A percentile compares a stretch with the other conserved stretches of the same genome.
These are phyloP conservation scores for Candida morakotiae DNA, from an alignment of 805 yeast genomes.

Conservation along the genomic window DNA sequence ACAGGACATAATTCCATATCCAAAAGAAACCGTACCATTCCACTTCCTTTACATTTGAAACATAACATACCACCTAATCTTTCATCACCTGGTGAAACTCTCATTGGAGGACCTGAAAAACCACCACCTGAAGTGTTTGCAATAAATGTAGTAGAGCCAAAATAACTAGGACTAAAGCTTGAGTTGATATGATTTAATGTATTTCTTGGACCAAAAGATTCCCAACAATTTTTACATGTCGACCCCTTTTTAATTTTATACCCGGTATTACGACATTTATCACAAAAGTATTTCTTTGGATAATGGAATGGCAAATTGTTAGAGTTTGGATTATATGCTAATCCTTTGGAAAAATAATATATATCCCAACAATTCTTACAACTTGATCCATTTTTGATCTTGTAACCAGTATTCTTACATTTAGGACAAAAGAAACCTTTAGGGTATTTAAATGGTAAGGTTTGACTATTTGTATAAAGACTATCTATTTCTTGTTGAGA, in stretches of 20 bases:
- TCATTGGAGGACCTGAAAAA: constrained; percentile 22
- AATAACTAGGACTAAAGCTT: constrained; percentile 4
- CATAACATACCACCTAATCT: constrained; percentile 67
- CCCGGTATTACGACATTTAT: constrained; percentile 74
- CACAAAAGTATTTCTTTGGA: constrained; percentile 59
- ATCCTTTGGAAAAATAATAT: constrained; percentile 18
- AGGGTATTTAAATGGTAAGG: constrained; percentile 68
- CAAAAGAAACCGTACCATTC: constrained; percentile 45
- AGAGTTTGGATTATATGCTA: constrained; percentile 45
- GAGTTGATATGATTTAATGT: background rate
- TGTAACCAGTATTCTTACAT: constrained; percentile 72
- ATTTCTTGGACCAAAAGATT: constrained; percentile 40
- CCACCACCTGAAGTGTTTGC: constrained; percentile 10
- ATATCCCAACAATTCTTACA: constrained; percentile 69
- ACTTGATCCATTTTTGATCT: constrained; percentile 30
- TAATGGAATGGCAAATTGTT: constrained; percentile 56
- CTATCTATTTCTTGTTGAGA: too few relatives aligned
- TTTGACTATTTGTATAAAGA: constrained; percentile 45
- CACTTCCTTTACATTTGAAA: constrained; percentile 68
- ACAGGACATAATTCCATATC: constrained; percentile 61
- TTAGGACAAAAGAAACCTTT: constrained; percentile 55
- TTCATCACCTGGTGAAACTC: constrained; percentile 76
- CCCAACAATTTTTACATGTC: constrained; percentile 71
- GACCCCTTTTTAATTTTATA: constrained; percentile 56
- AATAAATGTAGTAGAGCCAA: constrained; percentile 8